A percentile compares a stretch with the other conserved stretches of the same genome.
Evolutionary conservation across 106 monocot genomes (phyloP).

Genomic region (Narthecium ossifragum): DNA sequence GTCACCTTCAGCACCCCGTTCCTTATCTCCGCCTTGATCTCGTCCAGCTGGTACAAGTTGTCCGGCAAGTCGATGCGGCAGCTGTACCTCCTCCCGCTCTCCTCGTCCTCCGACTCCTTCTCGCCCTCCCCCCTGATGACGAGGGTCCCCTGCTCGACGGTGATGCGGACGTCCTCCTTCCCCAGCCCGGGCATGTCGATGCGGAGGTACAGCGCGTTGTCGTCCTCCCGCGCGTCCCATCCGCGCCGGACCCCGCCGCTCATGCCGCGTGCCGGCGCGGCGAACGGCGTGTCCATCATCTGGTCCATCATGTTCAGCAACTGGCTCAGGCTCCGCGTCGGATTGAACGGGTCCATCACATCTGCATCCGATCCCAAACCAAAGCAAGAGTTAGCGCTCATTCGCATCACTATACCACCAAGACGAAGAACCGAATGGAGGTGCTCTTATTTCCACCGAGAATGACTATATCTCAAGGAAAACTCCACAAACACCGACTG

Average conservation of each 20-base stretch:
- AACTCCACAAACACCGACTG: not conserved
- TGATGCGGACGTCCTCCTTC: slow-evolving; percentile 55
- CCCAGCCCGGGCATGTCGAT: slow-evolving; percentile 90
- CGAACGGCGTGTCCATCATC: slow-evolving; percentile 34
- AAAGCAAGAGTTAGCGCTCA: not conserved
- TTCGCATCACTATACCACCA: not conserved
- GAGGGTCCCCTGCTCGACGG: slow-evolving; percentile 53
- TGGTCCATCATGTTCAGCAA: slow-evolving; percentile 87
- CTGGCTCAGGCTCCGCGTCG: slow-evolving; percentile 53
- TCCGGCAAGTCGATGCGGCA: slow-evolving; percentile 53
- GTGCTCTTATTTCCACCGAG: not conserved
- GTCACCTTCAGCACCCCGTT: slow-evolving; percentile 72
- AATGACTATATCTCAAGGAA: not conserved
- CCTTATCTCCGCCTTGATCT: slow-evolving; percentile 86
- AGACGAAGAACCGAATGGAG: not conserved
- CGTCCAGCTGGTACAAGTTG: slow-evolving; percentile 45
- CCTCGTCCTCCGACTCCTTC: slow-evolving; percentile 17
- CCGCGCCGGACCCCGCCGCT: slow-evolving; percentile 27
- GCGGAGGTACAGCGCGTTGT: slow-evolving; percentile 40
- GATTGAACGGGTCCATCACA: slow-evolving; percentile 58
- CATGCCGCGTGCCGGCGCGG: slow-evolving; percentile 8
- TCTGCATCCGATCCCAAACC: slow-evolving; percentile 22
- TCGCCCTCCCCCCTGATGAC: slow-evolving; percentile 58
- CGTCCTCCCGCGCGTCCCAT: slow-evolving; percentile 68
- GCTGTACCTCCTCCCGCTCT: slow-evolving; percentile 28